Evolutionary conservation across 345 rosid species (phyloP), one percentile per base, ranked within the genome.

Genomic region (Syzygium aromaticum): DNA sequence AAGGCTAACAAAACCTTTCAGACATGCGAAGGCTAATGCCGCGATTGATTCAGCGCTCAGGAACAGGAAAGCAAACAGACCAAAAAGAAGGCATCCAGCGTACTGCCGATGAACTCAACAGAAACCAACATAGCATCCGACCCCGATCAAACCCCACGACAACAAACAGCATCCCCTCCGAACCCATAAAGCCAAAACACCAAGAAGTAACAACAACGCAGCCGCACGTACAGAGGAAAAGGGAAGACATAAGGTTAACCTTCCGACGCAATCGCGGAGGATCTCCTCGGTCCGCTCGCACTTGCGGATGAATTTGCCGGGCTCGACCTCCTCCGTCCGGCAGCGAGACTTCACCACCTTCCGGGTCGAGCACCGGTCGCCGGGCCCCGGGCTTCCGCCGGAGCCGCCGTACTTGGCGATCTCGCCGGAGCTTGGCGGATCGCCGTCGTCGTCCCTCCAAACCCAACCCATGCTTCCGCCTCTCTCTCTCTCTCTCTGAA

Each of bases 311-410:
- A 98, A 96, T 84, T 90, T 95, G 51, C 99, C 98, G 27, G 97
- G 95, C 90, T 94, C 99, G 52, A 95, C 96, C 95, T 96, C 98
- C 91, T 96, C 96, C 85, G 99, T 98, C 87, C 86, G 92, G 94
- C 99, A 96, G 88, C 92, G 92, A 84, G 98, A 94, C 78, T 91
- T 93, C 61, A 93, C 93, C 43, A 93, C 93, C 93, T 84, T 95
- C 84, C 94, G 88, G 53, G 96, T 95, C 43, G 95, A 91, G 91
- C 95, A 93, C 8, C 87, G 91, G 27, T 94, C 92, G 82, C 28
- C 52, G 52, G 88, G 59, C 67, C 77, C 84, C 22, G 78, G 13
- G 59, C 63, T 19, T 86, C 6, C 86, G 27, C 52, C 57, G 43
- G 67, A 78, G 25, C n/a, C 86, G 88, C 87, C 77, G 52, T 84